Evolutionary conservation across 345 rosid genomes (phyloP).

Genomic region (Boechera stricta): DNA sequence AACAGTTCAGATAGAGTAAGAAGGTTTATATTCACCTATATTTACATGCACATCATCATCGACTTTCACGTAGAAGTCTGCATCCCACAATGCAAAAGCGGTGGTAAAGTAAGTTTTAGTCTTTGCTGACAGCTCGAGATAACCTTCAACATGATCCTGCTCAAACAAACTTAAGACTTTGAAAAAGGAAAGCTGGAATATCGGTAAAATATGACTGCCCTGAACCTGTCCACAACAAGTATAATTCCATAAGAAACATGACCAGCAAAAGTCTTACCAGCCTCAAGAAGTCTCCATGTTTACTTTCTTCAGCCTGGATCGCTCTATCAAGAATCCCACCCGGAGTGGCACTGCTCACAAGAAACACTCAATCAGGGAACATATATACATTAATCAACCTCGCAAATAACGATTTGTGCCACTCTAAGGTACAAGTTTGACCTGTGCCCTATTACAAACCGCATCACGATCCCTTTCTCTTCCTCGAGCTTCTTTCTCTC

Average conservation of each 20-base stretch:
- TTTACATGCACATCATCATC: constrained; percentile 99
- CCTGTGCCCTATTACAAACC: constrained; percentile 99
- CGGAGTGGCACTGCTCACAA: constrained; percentile 67
- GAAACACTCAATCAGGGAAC: constrained; percentile 11
- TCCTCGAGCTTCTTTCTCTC: constrained; percentile 89
- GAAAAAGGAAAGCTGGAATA: not conserved
- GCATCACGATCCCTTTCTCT: constrained; percentile 94
- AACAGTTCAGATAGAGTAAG: constrained; percentile 9
- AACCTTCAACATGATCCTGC: constrained; percentile 98
- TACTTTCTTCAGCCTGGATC: constrained; percentile 90
- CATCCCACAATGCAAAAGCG: constrained; percentile 92
- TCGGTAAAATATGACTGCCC: not conserved
- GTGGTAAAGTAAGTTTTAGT: constrained; percentile 86
- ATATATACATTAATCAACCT: constrained; percentile 7
- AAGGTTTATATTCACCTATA: constrained; percentile 62
- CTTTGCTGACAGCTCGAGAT: constrained; percentile 95
- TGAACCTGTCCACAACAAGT: constrained; percentile 1
- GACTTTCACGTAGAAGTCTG: constrained; percentile 95
- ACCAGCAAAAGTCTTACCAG: constrained; percentile 59
- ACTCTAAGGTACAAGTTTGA: constrained; percentile 29
- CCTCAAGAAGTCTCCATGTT: constrained; percentile 93
- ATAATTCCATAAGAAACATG: not conserved
- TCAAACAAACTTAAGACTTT: constrained; percentile 25
- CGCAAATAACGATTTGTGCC: not conserved
- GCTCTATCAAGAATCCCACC: constrained; percentile 98